Evolutionary conservation across 2,329 filamentous ascomycete genomes (phyloP), one percentile per base, ranked within the genome.

Genomic region (Penicillium sp.): DNA sequence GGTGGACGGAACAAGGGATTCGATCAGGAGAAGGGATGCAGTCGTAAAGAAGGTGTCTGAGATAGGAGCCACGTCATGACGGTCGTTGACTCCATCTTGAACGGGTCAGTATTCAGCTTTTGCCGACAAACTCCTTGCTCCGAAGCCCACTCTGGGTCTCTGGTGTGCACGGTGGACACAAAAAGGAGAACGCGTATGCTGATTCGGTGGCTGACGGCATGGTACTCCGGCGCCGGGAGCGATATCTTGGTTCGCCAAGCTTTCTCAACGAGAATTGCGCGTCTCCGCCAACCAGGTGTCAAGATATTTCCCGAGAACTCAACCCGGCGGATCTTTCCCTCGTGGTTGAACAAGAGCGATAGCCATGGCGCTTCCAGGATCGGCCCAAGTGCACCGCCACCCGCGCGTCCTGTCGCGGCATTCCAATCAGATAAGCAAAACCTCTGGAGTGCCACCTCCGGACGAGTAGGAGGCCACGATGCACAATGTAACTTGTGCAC

Each of bases 1-100:
- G 39, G 50, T 48, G 50, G 50, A 53, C 31, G 46, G 21, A 51
- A 44, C 5, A 38, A 34, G 24, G 44, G 11, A 31, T 42, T 48
- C 29, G 38, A 48, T 5, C 29, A 31, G 16, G 34, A n/a, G 49
- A 7, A 4, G 18, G 21, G 27, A 22, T n/a, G n/a, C 18, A 36
- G 32, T 32, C 31, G 14, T 5, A 18, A 18, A 32, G 32, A 16
- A 9, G 32, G 24, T 14, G 32, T 34, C n/a, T 10, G n/a, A 7
- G 18, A 9, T 21, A 5, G 38, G 18, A 36, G 22, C 13, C 18
- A 8, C 42, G 14, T 1, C 42, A 40, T 40, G 39, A 14, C 14
- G 34, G 34, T 42, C 34, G 48, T 34, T 31, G 10, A 36, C 21
- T 22, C 39, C 27, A 36, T 48, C 27, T 13, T 46, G 18, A 22